phyloP scores from a whole-genome alignment of 129 eudicot species.

The Tagetes erecta region DNA sequence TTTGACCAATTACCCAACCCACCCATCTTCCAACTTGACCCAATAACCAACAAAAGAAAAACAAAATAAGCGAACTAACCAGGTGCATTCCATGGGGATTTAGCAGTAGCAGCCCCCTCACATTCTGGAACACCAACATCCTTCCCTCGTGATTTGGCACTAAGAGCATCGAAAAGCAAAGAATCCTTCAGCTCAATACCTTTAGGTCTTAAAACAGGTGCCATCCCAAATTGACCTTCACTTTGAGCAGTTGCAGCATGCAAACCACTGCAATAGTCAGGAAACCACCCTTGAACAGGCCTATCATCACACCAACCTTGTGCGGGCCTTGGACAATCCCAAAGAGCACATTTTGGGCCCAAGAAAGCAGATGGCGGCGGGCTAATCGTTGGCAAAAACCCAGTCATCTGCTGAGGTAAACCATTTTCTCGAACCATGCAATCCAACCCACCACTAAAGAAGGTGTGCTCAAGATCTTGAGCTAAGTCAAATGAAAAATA shows the following conservation, averaged over 20 bases:
- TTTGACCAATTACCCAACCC: background rate
- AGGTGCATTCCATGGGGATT: conserved; percentile 98
- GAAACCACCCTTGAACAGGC: conserved; percentile 76
- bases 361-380: conserved; percentile 96
- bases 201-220: conserved; percentile 89
- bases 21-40: background rate
- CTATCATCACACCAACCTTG: conserved; percentile 75
- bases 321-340: conserved; percentile 94
- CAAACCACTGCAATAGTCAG: conserved; percentile 78
- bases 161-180: conserved; percentile 86
- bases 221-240: conserved; percentile 85
- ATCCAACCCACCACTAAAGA: conserved; percentile 44
- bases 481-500: conserved; percentile 55
- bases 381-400: conserved; percentile 55
- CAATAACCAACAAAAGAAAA: background rate
- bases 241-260: conserved; percentile 81
- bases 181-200: conserved; percentile 94
- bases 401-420: conserved; percentile 46
- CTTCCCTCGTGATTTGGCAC: conserved; percentile 81
- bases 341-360: conserved; percentile 97
- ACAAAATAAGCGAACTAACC: conserved; percentile 45
- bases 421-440: conserved; percentile 37
- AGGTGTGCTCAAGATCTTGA: conserved; percentile 52
- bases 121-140: conserved; percentile 97
- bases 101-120: conserved; percentile 97